Evolutionary conservation across 139 green algal genomes (phyloP).

Genomic region (Mychonastes homosphaera): DNA sequence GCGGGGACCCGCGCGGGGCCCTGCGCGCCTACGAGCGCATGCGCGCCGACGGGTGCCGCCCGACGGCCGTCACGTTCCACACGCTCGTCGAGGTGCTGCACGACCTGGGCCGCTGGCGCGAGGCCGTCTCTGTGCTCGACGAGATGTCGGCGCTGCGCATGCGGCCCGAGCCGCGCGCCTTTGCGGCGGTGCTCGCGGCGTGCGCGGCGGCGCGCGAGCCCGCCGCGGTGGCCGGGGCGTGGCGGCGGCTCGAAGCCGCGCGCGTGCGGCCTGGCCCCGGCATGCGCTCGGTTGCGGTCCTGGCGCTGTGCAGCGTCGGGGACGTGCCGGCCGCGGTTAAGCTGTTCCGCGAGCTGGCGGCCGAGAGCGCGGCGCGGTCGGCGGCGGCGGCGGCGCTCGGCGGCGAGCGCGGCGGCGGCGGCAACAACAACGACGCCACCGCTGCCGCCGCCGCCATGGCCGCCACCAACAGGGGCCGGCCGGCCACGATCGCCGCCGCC

Average conservation of each 20-base stretch:
- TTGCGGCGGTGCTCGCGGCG: constrained; percentile 60
- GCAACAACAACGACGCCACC: constrained; percentile 15
- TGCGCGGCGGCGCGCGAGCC: constrained; percentile 52
- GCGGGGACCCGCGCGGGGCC: constrained; percentile 8
- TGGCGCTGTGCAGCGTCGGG: constrained; percentile 5
- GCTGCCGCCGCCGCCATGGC: no score
- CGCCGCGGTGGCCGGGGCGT: background rate
- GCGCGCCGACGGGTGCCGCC: constrained; percentile 31
- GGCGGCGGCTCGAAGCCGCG: background rate
- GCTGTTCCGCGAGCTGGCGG: constrained; percentile 12
- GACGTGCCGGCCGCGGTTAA: constrained; percentile 1
- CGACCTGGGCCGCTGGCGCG: constrained; percentile 42
- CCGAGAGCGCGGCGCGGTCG: no score
- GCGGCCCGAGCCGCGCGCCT: constrained; percentile 52
- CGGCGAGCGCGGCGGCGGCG: constrained; percentile 4
- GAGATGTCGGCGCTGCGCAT: constrained; percentile 28
- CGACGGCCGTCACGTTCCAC: constrained; percentile 40
- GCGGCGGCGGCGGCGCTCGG: no score
- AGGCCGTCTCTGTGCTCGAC: constrained; percentile 27
- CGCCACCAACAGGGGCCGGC: no score
- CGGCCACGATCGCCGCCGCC: no score
- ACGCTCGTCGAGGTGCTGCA: constrained; percentile 32
- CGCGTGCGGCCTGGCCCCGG: background rate
- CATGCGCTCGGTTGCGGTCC: background rate
- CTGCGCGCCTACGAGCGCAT: constrained; percentile 49